Percentiles rank a stretch among this genome's conserved stretches.
Evolutionary conservation across 768 basidiomycete species (phyloP).

Genomic region (Boletus sp.): DNA sequence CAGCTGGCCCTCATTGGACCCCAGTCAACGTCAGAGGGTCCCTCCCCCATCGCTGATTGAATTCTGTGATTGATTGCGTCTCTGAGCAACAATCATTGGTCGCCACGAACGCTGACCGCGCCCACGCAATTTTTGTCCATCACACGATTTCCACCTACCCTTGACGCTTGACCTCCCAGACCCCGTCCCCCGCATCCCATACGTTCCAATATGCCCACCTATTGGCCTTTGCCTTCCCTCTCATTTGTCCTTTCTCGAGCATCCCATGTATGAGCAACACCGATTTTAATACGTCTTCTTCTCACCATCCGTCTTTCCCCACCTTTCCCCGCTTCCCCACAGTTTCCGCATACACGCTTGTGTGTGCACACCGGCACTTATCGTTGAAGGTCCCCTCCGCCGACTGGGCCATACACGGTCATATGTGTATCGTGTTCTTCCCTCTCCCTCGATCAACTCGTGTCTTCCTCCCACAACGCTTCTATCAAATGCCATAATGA

Average conservation of each 20-base stretch:
- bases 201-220: background rate
- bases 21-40: background rate
- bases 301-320: slow-evolving; percentile 11
- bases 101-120: background rate
- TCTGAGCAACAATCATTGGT: background rate
- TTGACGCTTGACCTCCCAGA: background rate
- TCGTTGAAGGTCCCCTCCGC: slow-evolving; percentile 1
- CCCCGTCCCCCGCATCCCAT: background rate
- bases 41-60: background rate
- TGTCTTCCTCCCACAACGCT: slow-evolving; percentile 25
- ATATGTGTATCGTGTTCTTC: background rate
- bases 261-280: background rate
- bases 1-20: background rate
- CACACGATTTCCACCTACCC: background rate
- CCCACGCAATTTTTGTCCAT: background rate
- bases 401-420: slow-evolving; percentile 7
- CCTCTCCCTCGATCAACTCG: slow-evolving; percentile 12
- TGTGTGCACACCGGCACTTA: background rate
- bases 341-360: slow-evolving; percentile 4
- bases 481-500: slow-evolving; percentile 18
- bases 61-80: background rate
- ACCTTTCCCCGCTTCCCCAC: slow-evolving; percentile 27
- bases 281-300: slow-evolving; percentile 6
- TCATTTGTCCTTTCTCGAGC: slow-evolving; percentile 5
- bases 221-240: background rate